Evolutionary conservation across 2,329 filamentous ascomycete genomes (phyloP).

Genomic region (Talaromyces sp.): DNA sequence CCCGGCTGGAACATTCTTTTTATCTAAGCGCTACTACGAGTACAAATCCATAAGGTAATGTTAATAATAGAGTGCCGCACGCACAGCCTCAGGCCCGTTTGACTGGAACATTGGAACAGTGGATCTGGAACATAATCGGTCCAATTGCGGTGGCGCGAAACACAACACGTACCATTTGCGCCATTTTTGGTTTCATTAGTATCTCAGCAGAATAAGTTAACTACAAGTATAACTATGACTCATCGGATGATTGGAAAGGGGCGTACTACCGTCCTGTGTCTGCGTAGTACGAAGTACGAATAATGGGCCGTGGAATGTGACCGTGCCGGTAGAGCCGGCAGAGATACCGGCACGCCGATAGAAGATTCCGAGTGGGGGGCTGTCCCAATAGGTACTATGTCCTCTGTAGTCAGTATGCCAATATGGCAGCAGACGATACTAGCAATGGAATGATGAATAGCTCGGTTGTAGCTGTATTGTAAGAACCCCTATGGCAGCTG

Average conservation of each 20-base stretch:
- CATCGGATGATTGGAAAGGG: background rate
- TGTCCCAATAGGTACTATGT: background rate
- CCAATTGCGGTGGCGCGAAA: conserved; percentile 12
- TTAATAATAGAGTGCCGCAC: conserved; percentile 11
- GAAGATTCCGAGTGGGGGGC: background rate
- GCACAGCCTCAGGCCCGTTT: conserved; percentile 12
- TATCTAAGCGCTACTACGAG: background rate
- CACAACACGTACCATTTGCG: background rate
- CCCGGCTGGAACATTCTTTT: conserved; percentile 13
- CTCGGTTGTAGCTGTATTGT: background rate
- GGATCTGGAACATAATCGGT: background rate
- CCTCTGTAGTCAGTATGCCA: background rate
- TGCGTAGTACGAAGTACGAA: background rate
- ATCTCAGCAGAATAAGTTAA: background rate
- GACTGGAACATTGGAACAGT: background rate
- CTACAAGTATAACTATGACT: background rate
- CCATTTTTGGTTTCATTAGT: background rate
- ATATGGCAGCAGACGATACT: background rate
- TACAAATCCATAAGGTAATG: conserved; percentile 6
- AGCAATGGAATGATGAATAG: background rate
- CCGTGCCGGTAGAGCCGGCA: conserved; percentile 4
- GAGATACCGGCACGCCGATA: conserved; percentile 7
- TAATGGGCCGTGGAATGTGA: background rate
- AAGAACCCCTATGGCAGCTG: background rate
- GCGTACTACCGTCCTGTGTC: background rate